phyloP scores from a whole-genome alignment of 352 stramenopile species.

The Globisporangium canariense region DNA sequence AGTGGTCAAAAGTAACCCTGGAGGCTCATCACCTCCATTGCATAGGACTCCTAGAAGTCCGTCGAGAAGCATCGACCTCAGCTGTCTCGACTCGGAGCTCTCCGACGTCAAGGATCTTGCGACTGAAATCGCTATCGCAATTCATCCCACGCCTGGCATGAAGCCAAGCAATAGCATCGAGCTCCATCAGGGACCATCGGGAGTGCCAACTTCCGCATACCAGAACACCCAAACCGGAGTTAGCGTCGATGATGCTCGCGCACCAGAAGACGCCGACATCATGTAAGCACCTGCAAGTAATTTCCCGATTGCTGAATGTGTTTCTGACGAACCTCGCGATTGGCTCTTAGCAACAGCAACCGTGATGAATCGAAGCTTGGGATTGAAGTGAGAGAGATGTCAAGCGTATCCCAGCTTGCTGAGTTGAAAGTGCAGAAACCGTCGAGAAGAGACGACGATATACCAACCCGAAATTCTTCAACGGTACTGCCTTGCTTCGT shows the following conservation, averaged over 20 bases:
- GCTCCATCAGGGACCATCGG: background rate
- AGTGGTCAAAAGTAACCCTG: background rate
- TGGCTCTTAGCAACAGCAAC: background rate
- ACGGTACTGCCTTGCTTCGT: background rate
- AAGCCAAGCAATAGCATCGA: background rate
- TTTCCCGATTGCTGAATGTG: background rate
- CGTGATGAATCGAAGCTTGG: background rate
- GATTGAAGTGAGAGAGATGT: background rate
- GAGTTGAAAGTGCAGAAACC: background rate
- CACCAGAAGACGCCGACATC: background rate
- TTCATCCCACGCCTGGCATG: background rate
- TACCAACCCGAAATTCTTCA: background rate
- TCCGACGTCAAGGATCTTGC: conserved; percentile 10
- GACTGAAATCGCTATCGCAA: background rate
- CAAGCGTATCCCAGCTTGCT: background rate
- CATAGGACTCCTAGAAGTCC: background rate
- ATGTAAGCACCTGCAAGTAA: background rate
- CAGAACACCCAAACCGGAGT: background rate
- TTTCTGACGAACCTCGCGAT: background rate
- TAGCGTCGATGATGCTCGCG: no score
- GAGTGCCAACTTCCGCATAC: background rate
- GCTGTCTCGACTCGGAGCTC: conserved; percentile 10
- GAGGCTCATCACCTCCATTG: background rate
- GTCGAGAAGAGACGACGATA: background rate
- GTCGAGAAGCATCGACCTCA: background rate